Conservation (phyloP, 139 green algal genomes). For the Chlorella sp. region DNA sequence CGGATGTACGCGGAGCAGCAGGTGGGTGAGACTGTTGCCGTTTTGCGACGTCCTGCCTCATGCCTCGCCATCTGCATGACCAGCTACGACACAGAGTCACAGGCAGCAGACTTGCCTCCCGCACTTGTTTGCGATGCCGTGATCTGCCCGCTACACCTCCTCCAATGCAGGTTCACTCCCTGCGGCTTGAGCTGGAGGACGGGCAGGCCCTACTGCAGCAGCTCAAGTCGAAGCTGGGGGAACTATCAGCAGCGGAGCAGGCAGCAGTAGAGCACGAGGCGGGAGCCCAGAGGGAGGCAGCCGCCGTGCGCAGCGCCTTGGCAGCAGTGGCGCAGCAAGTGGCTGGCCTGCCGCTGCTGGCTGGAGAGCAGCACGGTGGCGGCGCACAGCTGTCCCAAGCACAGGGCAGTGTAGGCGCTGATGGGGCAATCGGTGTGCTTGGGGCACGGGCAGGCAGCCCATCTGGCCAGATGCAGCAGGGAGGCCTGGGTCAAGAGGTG, state of each 20-base stretch:
- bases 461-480: not conserved
- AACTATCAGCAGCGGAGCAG: not conserved
- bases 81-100: not conserved
- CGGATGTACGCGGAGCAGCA: conserved; percentile 51
- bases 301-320: not conserved
- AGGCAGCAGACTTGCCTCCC: not conserved
- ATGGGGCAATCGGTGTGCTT: not conserved
- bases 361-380: not conserved
- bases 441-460: not conserved
- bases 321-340: not conserved
- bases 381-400: not conserved
- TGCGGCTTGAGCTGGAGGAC: conserved; percentile 14
- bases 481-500: not conserved
- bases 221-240: not conserved
- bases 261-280: not conserved
- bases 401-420: not conserved
- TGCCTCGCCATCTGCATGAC: too few relatives aligned
- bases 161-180: not conserved
- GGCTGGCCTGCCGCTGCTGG: not conserved
- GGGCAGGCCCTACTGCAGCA: not conserved
- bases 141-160: not conserved
- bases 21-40: not conserved
- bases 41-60: not conserved
- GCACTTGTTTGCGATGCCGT: not conserved
- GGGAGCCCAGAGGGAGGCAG: not conserved